Evolutionary conservation across 2,329 filamentous ascomycete species (phyloP).

Genomic region (Penicillium sp.): DNA sequence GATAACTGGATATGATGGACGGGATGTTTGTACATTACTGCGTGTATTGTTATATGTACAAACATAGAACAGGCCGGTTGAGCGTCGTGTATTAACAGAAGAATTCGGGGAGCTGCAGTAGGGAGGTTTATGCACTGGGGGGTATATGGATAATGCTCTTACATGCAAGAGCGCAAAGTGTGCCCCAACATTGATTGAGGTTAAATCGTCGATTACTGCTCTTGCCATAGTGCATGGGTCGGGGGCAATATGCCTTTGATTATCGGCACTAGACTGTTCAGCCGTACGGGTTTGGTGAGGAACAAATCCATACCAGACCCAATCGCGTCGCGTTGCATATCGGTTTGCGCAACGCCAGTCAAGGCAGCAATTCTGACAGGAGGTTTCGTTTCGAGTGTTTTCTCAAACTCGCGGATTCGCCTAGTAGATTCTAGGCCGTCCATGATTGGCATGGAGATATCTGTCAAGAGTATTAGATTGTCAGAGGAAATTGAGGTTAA

Average conservation of each 20-base stretch:
- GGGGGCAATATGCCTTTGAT: background rate
- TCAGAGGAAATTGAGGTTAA: no score
- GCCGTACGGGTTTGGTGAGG: slow-evolving; percentile 29
- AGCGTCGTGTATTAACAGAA: background rate
- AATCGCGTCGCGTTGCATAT: slow-evolving; percentile 28
- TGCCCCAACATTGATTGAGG: background rate
- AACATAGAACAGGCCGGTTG: background rate
- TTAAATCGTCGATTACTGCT: background rate
- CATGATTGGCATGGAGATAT: slow-evolving; percentile 40
- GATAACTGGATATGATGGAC: background rate
- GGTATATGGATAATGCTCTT: background rate
- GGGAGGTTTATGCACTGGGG: background rate
- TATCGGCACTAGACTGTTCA: slow-evolving; percentile 1
- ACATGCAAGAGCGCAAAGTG: background rate
- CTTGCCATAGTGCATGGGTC: background rate
- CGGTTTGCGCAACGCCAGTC: slow-evolving; percentile 29
- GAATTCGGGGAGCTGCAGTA: no score
- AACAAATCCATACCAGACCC: slow-evolving; percentile 31
- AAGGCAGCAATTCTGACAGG: slow-evolving; percentile 25
- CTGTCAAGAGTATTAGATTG: slow-evolving; percentile 13
- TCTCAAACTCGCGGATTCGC: slow-evolving; percentile 28
- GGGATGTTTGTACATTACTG: background rate
- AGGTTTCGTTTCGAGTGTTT: background rate
- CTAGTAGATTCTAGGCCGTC: slow-evolving; percentile 31
- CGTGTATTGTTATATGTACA: background rate